Evolutionary conservation across 2,329 filamentous ascomycete species (phyloP).

Genomic region (Fusarium irregulare): DNA sequence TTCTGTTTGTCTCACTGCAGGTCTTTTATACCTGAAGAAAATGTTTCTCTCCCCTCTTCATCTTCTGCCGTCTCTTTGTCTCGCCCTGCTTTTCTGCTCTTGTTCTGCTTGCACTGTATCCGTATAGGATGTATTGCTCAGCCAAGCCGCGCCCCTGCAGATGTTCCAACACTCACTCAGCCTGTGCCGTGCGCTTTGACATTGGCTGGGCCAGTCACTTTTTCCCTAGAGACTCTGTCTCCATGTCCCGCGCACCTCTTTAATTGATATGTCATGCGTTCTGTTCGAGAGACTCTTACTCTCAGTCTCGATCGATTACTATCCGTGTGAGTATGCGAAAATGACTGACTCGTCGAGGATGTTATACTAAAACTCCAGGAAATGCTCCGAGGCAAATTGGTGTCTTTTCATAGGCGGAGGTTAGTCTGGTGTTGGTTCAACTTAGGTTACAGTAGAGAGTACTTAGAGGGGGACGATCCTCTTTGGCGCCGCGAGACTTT

Average conservation of each 20-base stretch:
- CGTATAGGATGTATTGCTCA: background rate
- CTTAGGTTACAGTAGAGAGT: background rate
- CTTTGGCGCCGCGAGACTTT: slow-evolving; percentile 26
- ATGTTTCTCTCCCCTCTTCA: background rate
- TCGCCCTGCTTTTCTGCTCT: background rate
- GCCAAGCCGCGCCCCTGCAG: slow-evolving; percentile 27
- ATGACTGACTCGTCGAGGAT: slow-evolving; percentile 3
- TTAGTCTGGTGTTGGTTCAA: background rate
- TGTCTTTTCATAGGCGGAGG: background rate
- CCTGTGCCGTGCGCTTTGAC: slow-evolving; percentile 38
- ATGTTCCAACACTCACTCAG: slow-evolving; percentile 14
- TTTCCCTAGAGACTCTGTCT: background rate
- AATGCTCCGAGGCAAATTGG: background rate
- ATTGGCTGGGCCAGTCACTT: background rate
- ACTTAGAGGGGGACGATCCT: slow-evolving; percentile 11
- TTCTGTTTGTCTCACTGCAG: slow-evolving; percentile 20
- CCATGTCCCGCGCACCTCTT: background rate
- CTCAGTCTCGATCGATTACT: background rate
- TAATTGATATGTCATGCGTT: background rate
- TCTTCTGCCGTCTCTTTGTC: background rate
- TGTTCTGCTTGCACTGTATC: background rate
- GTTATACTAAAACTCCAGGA: background rate
- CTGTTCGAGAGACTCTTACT: background rate
- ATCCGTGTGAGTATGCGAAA: background rate
- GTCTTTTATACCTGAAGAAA: slow-evolving; percentile 5